phyloP scores from a whole-genome alignment of 2,329 filamentous ascomycete species.

The Aspergillus vadensis region DNA sequence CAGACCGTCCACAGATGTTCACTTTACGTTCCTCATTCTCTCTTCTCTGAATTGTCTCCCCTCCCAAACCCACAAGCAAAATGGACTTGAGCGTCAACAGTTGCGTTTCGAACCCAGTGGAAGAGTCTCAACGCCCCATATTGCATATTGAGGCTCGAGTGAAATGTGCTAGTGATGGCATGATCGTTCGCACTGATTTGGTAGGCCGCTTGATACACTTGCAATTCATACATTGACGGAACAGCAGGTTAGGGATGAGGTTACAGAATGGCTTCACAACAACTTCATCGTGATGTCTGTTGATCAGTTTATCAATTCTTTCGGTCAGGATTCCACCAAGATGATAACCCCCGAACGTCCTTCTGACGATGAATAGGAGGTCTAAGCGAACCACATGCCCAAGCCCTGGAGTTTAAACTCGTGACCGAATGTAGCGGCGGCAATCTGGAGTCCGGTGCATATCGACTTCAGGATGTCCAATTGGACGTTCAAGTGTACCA shows the following conservation, averaged over 20 bases:
- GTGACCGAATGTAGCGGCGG: slow-evolving; percentile 44
- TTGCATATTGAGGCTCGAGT: slow-evolving; percentile 45
- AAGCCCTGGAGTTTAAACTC: slow-evolving; percentile 37
- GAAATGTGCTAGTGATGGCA: slow-evolving; percentile 27
- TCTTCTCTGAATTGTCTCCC: no score
- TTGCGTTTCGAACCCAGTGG: slow-evolving; percentile 7
- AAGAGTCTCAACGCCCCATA: slow-evolving; percentile 28
- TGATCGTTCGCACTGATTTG: slow-evolving; percentile 35
- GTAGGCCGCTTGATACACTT: slow-evolving; percentile 19
- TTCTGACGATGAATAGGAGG: slow-evolving; percentile 25
- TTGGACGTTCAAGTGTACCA: slow-evolving; percentile 49
- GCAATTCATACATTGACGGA: not conserved
- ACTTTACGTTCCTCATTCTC: no score
- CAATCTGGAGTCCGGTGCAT: slow-evolving; percentile 26
- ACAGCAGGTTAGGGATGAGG: slow-evolving; percentile 37
- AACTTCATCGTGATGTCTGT: slow-evolving; percentile 38
- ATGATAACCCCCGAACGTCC: not conserved
- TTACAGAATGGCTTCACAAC: slow-evolving; percentile 40
- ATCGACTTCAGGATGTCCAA: slow-evolving; percentile 36
- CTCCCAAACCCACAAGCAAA: not conserved
- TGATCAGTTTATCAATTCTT: slow-evolving; percentile 35
- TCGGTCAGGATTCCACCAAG: slow-evolving; percentile 25
- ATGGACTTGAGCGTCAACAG: not conserved
- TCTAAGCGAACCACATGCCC: slow-evolving; percentile 25
- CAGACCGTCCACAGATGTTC: no score